Evolutionary conservation across 2,329 filamentous ascomycete species (phyloP).

Genomic region (Botrytis elliptica): DNA sequence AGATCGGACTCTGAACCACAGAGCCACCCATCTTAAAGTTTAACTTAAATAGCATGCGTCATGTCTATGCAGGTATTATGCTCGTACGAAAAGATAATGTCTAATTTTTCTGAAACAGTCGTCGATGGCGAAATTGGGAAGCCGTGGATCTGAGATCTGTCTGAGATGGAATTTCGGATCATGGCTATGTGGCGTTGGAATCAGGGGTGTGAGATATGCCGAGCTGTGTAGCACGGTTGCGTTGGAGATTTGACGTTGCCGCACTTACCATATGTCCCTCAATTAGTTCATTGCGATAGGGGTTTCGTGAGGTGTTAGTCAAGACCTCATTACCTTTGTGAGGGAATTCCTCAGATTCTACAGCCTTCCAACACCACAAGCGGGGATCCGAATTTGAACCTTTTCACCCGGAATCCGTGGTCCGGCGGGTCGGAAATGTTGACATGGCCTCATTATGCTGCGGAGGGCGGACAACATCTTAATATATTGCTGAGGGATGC

Average conservation of each 20-base stretch:
- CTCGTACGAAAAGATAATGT: neutral
- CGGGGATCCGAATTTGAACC: neutral
- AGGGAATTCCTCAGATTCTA: neutral
- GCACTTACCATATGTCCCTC: neutral
- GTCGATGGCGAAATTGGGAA: conserved; percentile 1
- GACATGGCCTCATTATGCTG: neutral
- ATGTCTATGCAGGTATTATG: conserved; percentile 6
- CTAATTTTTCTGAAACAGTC: neutral
- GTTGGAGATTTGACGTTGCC: neutral
- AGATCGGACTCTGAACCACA: conserved; percentile 1
- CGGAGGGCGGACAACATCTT: neutral
- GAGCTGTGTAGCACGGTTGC: neutral
- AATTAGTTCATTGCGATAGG: neutral
- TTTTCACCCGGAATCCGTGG: neutral
- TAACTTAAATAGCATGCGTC: neutral
- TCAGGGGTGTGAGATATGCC: neutral
- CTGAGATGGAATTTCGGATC: neutral
- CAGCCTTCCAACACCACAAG: neutral
- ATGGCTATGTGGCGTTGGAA: neutral
- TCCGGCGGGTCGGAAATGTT: neutral
- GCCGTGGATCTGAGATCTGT: conserved; percentile 1
- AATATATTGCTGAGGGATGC: neutral
- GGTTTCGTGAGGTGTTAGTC: neutral
- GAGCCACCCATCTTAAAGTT: conserved; percentile 1
- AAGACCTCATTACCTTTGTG: neutral